Conservation (phyloP, 164 flowering plant species). For the Magnolia changhungtana region DNA sequence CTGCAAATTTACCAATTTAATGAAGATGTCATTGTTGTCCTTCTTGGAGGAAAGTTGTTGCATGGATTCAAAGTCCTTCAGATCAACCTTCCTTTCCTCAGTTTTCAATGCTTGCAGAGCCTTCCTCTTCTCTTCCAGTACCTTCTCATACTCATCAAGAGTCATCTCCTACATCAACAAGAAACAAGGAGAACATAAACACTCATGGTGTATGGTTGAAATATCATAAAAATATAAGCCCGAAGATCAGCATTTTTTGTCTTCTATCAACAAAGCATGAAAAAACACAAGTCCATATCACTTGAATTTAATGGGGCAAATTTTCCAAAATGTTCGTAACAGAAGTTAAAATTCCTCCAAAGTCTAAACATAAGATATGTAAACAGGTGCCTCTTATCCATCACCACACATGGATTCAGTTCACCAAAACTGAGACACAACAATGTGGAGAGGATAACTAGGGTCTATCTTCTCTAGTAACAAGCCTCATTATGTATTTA, state of each 20-base stretch:
- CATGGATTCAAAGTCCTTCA: conserved; percentile 73
- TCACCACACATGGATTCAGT: no score
- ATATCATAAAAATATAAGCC: neutral
- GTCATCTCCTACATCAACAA: conserved; percentile 70
- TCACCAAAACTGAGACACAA: no score
- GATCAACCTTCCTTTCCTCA: conserved; percentile 77
- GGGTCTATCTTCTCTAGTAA: no score
- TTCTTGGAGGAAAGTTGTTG: conserved; percentile 74
- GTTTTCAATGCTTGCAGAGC: conserved; percentile 55
- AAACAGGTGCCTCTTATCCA: no score
- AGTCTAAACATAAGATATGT: no score
- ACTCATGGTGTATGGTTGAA: neutral
- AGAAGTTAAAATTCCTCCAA: no score
- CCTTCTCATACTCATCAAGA: conserved; percentile 79
- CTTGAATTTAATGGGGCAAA: no score
- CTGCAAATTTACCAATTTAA: conserved; percentile 52
- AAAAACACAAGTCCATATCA: no score
- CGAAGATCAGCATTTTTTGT: neutral
- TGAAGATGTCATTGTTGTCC: conserved; percentile 63
- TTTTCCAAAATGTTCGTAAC: no score
- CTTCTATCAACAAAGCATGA: no score
- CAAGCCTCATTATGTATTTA: no score
- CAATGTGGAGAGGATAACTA: no score
- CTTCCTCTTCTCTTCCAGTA: conserved; percentile 86
- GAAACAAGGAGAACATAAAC: neutral